Percentiles rank a stretch among this genome's conserved stretches.
Conservation (phyloP, 441 rosid genomes). For the Biscutella laevigata region DNA sequence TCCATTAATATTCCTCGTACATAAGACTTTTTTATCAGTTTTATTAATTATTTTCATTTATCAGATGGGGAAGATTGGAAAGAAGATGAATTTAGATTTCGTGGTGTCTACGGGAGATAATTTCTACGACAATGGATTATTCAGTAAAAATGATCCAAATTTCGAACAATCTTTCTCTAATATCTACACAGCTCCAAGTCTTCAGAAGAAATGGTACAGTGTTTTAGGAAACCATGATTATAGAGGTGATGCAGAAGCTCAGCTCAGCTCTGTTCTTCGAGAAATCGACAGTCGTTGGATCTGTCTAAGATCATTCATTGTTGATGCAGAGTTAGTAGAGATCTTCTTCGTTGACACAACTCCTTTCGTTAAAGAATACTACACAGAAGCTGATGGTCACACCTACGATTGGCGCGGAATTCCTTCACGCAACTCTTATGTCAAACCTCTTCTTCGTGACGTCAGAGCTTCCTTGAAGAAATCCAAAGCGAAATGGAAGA, state of each 20-base stretch:
- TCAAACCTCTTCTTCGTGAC: conserved; percentile 37
- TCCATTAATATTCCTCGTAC: conserved; percentile 10
- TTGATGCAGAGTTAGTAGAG: conserved; percentile 48
- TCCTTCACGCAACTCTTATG: conserved; percentile 40
- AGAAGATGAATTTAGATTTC: conserved; percentile 47
- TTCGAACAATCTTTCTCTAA: conserved; percentile 53
- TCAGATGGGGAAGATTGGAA: conserved; percentile 70
- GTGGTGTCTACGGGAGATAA: conserved; percentile 80
- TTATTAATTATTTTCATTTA: not conserved
- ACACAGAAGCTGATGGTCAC: conserved; percentile 34
- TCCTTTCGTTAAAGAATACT: conserved; percentile 57
- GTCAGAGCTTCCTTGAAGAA: conserved; percentile 33
- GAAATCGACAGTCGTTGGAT: conserved; percentile 55
- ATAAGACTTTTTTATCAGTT: not conserved
- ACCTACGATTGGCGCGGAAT: conserved; percentile 61
- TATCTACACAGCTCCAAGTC: conserved; percentile 54
- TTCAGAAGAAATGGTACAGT: conserved; percentile 67
- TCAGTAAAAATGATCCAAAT: conserved; percentile 36
- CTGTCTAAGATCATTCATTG: conserved; percentile 58
- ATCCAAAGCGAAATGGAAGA: conserved; percentile 65
- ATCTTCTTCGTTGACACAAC: conserved; percentile 66
- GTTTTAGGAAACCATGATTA: conserved; percentile 76
- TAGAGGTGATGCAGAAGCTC: conserved; percentile 65
- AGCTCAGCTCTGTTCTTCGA: conserved; percentile 44
- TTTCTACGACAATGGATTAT: conserved; percentile 64